phyloP scores from a whole-genome alignment of 2,329 filamentous ascomycete genomes.

The Tolypocladium endophyticum region DNA sequence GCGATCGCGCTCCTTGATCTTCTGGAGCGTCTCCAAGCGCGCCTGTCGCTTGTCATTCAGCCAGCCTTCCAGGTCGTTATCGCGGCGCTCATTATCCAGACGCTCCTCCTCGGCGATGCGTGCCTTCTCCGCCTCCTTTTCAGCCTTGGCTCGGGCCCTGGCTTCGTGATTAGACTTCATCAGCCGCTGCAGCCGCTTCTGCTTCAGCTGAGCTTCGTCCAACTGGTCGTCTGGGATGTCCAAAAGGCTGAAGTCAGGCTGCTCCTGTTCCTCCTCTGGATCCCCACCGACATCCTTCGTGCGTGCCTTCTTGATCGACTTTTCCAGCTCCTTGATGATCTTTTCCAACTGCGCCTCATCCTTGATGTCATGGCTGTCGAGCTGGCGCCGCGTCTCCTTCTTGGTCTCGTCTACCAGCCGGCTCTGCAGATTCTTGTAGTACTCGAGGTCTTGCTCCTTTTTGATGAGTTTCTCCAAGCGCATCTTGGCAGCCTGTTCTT shows the following conservation, averaged over 20 bases:
- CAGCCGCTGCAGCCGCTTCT: slow-evolving; percentile 84
- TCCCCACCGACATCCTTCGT: slow-evolving; percentile 86
- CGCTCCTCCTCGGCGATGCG: slow-evolving; percentile 74
- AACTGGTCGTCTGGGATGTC: slow-evolving; percentile 86
- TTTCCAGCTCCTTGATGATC: slow-evolving; percentile 79
- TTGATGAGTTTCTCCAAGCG: slow-evolving; percentile 87
- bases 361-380: slow-evolving; percentile 86
- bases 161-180: slow-evolving; percentile 95
- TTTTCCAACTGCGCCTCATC: slow-evolving; percentile 81
- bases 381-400: slow-evolving; percentile 76
- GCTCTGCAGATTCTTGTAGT: slow-evolving; percentile 74
- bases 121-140: slow-evolving; percentile 89
- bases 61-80: slow-evolving; percentile 79
- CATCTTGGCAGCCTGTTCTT: slow-evolving; percentile 97
- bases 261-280: slow-evolving; percentile 70
- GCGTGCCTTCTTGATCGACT: slow-evolving; percentile 76
- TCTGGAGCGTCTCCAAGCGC: slow-evolving; percentile 59
- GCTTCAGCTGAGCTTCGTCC: slow-evolving; percentile 81
- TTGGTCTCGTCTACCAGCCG: slow-evolving; percentile 69
- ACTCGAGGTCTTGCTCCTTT: slow-evolving; percentile 92
- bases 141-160: slow-evolving; percentile 82
- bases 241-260: slow-evolving; percentile 76
- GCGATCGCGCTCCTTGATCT: slow-evolving; percentile 87
- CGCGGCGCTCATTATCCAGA: slow-evolving; percentile 70
- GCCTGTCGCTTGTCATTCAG: slow-evolving; percentile 70